These are phyloP conservation scores for Hypoxylon lienhwacheense DNA, from an alignment of 495 filamentous ascomycete species.

Conservation along the genomic window DNA sequence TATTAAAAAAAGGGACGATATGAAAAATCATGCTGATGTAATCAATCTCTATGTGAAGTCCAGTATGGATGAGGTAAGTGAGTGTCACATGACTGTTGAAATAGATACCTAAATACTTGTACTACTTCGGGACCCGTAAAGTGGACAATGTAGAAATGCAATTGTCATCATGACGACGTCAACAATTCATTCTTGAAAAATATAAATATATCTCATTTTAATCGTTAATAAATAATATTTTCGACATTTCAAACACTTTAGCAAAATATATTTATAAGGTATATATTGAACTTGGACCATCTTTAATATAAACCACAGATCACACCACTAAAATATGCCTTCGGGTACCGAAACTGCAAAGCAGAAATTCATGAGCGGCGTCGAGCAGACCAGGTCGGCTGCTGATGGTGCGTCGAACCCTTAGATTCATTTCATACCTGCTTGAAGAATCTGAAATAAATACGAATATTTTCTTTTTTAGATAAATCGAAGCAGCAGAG, in stretches of 20 bases:
- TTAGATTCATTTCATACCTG: background rate
- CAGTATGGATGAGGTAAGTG: too few relatives aligned
- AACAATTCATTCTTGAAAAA: too few relatives aligned
- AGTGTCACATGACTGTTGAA: too few relatives aligned
- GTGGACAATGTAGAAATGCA: background rate
- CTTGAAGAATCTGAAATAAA: background rate
- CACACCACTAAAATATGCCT: constrained; percentile 10
- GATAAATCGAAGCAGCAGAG: constrained; percentile 10
- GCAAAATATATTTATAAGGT: background rate
- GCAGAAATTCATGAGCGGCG: constrained; percentile 26
- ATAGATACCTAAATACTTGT: too few relatives aligned
- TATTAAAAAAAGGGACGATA: background rate
- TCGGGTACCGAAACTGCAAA: constrained; percentile 23
- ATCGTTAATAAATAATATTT: too few relatives aligned
- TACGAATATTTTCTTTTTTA: background rate
- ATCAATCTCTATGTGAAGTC: too few relatives aligned
- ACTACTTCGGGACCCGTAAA: too few relatives aligned
- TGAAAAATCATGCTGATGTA: background rate
- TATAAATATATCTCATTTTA: too few relatives aligned
- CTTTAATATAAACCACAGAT: background rate
- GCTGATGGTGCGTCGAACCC: constrained; percentile 5
- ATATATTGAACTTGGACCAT: background rate
- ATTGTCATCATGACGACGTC: constrained; percentile 19
- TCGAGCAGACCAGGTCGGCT: constrained; percentile 19
- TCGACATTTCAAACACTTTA: background rate